phyloP scores from a whole-genome alignment of 2,329 filamentous ascomycete genomes.

The Colletotrichum salicis region DNA sequence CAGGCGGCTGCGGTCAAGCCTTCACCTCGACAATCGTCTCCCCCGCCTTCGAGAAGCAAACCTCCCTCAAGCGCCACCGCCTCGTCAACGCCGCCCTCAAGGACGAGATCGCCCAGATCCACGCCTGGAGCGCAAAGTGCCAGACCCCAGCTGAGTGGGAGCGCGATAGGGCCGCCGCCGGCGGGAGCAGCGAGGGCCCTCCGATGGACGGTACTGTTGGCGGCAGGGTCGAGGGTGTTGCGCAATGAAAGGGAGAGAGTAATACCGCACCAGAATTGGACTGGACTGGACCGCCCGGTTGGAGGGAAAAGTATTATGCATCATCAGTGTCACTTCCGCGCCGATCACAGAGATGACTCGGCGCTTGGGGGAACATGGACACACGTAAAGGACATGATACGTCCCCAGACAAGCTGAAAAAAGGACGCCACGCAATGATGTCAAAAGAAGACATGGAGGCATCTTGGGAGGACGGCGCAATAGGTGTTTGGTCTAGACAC shows the following conservation, averaged over 20 bases:
- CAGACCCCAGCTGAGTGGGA: slow-evolving; percentile 92
- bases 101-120: slow-evolving; percentile 88
- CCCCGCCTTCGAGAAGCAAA: slow-evolving; percentile 75
- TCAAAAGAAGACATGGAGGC: not conserved
- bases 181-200: slow-evolving; percentile 43
- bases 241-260: not conserved
- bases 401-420: not conserved
- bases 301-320: not conserved
- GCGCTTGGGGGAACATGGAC: not conserved
- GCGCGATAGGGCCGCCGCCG: slow-evolving; percentile 61
- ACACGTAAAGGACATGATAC: not conserved
- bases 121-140: slow-evolving; percentile 95
- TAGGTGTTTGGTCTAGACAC: slow-evolving; percentile 13
- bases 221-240: slow-evolving; percentile 54
- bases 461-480: slow-evolving; percentile 18
- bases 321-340: not conserved
- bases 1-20: slow-evolving; percentile 71
- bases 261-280: not conserved
- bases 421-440: not conserved
- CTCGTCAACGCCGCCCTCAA: slow-evolving; percentile 86
- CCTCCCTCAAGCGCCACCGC: slow-evolving; percentile 84
- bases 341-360: not conserved
- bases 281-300: not conserved
- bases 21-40: slow-evolving; percentile 72
- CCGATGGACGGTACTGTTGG: slow-evolving; percentile 56